Conservation (phyloP, 441 rosid species). For the Sinapis alba region DNA sequence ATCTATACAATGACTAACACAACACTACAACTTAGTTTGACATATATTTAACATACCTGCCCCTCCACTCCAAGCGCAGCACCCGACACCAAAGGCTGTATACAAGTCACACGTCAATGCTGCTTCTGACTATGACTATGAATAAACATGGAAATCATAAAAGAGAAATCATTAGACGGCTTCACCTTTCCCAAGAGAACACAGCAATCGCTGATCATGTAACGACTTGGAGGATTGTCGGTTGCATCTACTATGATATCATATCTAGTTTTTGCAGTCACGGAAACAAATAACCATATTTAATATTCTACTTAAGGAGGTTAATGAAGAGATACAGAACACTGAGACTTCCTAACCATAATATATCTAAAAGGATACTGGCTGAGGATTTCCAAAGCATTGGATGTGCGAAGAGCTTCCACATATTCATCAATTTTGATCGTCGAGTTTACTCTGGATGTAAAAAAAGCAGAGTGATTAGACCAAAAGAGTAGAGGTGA, state of each 20-base stretch:
- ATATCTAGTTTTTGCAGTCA: conserved; percentile 59
- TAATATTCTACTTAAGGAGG: neutral
- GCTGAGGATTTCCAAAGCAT: conserved; percentile 87
- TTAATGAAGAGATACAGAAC: neutral
- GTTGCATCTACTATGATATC: conserved; percentile 92
- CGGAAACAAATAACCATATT: conserved; percentile 32
- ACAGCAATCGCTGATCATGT: conserved; percentile 97
- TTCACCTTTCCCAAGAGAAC: conserved; percentile 89
- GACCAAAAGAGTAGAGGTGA: neutral
- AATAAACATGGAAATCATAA: neutral
- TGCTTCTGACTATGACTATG: conserved; percentile 5
- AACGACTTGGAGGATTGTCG: conserved; percentile 95
- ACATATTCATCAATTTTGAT: conserved; percentile 70
- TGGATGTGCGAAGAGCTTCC: conserved; percentile 84
- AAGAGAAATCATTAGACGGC: conserved; percentile 1
- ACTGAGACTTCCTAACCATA: neutral
- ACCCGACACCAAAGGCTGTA: conserved; percentile 97
- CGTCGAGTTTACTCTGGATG: conserved; percentile 75
- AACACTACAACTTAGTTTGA: neutral
- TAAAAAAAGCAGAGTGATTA: neutral
- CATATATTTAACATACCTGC: conserved; percentile 56
- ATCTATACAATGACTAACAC: neutral
- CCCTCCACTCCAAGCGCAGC: conserved; percentile 98
- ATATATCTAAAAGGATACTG: conserved; percentile 75
- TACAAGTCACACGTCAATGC: neutral